Conservation (phyloP, 345 rosid genomes). For the Pugionium dolabratum region DNA sequence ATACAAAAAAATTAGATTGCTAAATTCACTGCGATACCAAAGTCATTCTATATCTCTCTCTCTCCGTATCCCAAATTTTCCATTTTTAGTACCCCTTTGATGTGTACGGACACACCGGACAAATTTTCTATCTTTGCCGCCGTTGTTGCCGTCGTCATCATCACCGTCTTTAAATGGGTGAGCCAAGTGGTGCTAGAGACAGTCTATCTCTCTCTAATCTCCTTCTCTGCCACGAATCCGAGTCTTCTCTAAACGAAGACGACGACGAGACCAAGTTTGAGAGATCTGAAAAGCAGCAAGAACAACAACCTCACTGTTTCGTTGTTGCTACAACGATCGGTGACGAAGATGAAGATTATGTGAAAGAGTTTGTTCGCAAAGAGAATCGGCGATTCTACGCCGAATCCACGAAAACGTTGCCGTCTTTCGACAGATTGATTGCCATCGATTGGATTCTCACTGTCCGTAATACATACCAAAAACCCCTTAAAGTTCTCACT, state of each 20-base stretch:
- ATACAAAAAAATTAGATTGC: slow-evolving; percentile 37
- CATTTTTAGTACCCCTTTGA: slow-evolving; percentile 15
- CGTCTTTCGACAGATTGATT: slow-evolving; percentile 52
- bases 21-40: slow-evolving; percentile 33
- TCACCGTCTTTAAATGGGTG: slow-evolving; percentile 42
- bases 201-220: slow-evolving; percentile 50
- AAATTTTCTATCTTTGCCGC: slow-evolving; percentile 12
- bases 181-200: slow-evolving; percentile 30
- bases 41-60: slow-evolving; percentile 30
- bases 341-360: slow-evolving; percentile 50
- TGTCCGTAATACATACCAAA: slow-evolving; percentile 40
- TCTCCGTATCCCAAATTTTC: slow-evolving; percentile 15
- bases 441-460: slow-evolving; percentile 81
- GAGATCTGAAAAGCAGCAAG: slow-evolving; percentile 23
- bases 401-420: slow-evolving; percentile 28
- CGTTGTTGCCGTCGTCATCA: background rate
- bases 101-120: slow-evolving; percentile 29
- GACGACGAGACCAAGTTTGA: slow-evolving; percentile 4
- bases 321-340: slow-evolving; percentile 23
- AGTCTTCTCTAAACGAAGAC: slow-evolving; percentile 38
- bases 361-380: slow-evolving; percentile 42
- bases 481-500: background rate
- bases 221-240: slow-evolving; percentile 58
- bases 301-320: slow-evolving; percentile 13
- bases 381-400: slow-evolving; percentile 40